These are phyloP conservation scores for Pyrus hybrid DNA, from an alignment of 331 rosid genomes.

Conservation along the genomic window DNA sequence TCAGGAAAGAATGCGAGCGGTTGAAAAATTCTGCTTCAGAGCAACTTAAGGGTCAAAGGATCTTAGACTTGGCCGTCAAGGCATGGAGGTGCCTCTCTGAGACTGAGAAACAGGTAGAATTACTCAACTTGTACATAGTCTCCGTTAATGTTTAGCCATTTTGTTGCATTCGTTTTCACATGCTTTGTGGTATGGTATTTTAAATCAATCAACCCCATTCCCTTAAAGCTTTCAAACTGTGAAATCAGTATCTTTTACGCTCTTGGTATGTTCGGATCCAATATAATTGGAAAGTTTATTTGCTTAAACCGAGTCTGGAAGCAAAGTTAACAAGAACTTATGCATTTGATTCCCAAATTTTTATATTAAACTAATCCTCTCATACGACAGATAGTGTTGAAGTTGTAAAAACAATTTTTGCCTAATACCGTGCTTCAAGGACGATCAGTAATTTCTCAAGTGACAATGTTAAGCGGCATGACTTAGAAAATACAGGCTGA, in stretches of 20 bases:
- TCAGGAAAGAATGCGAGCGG: constrained; percentile 21
- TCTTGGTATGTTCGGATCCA: neutral
- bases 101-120: constrained; percentile 14
- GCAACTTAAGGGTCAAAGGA: neutral
- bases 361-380: too few relatives aligned
- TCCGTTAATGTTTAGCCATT: neutral
- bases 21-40: neutral
- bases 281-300: neutral
- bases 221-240: too few relatives aligned
- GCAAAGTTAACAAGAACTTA: neutral
- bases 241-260: neutral
- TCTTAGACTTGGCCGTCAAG: constrained; percentile 6
- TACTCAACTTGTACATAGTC: neutral
- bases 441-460: neutral
- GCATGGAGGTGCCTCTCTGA: constrained; percentile 23
- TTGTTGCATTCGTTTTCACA: neutral
- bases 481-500: too few relatives aligned
- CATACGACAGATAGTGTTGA: too few relatives aligned
- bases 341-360: too few relatives aligned
- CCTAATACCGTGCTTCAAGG: neutral
- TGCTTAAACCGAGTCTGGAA: neutral
- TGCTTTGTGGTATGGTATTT: neutral
- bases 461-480: neutral
- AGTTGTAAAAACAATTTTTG: neutral
- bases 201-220: too few relatives aligned